A percentile compares a stretch with the other conserved stretches of the same genome.
These are phyloP conservation scores for Diaporthe nobilis DNA, from an alignment of 2,329 filamentous ascomycete genomes.

Conservation along the genomic window DNA sequence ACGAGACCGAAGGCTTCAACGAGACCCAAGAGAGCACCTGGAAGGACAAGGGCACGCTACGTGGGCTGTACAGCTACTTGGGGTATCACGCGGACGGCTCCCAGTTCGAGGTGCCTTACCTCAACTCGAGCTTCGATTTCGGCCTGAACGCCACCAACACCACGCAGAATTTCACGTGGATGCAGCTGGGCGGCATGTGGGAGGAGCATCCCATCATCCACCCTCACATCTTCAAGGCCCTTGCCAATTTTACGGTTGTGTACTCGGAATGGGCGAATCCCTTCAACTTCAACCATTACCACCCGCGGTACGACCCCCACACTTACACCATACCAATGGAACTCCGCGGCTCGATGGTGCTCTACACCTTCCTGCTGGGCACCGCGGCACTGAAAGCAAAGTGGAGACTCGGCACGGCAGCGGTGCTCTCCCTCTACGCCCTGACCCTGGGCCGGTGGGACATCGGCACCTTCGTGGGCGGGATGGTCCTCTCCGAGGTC, in stretches of 20 bases:
- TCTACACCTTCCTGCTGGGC: constrained; percentile 57
- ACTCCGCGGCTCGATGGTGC: constrained; percentile 56
- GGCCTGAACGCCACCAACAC: constrained; percentile 53
- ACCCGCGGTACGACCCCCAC: constrained; percentile 58
- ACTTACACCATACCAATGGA: constrained; percentile 60
- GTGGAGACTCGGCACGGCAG: constrained; percentile 52
- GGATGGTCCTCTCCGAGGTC: constrained; percentile 54
- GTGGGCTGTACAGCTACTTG: constrained; percentile 38
- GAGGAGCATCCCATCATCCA: constrained; percentile 58
- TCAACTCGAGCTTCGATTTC: constrained; percentile 48
- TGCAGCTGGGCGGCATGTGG: constrained; percentile 57
- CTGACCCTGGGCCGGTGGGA: constrained; percentile 56
- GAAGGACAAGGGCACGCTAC: constrained; percentile 32
- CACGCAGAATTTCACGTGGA: constrained; percentile 49
- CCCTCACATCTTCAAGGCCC: constrained; percentile 54
- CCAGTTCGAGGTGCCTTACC: constrained; percentile 17
- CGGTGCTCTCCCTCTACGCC: constrained; percentile 52
- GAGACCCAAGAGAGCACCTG: constrained; percentile 20
- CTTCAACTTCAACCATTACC: constrained; percentile 56
- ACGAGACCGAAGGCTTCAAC: constrained; percentile 2
- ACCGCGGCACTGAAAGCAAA: constrained; percentile 54
- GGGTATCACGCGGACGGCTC: constrained; percentile 36
- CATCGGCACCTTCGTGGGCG: constrained; percentile 57
- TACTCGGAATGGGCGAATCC: constrained; percentile 58
- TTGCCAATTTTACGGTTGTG: constrained; percentile 55